Evolutionary conservation across 164 flowering plant genomes (phyloP).

Genomic region (Chimonanthus praecox): DNA sequence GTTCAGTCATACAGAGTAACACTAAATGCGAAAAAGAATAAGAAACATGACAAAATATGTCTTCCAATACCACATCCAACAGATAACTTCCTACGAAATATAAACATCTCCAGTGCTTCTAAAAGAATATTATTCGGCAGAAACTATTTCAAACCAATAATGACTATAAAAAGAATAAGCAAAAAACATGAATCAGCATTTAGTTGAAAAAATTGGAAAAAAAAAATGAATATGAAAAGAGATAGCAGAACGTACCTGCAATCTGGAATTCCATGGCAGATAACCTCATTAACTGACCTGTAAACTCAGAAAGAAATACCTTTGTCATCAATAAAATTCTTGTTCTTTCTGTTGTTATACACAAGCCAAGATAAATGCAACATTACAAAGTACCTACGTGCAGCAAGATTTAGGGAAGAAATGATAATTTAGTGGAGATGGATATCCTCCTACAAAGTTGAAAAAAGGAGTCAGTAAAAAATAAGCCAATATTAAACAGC

Average conservation of each 20-base stretch:
- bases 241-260: slow-evolving; percentile 46
- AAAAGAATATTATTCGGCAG: too few relatives aligned
- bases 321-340: neutral
- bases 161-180: neutral
- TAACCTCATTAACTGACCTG: slow-evolving; percentile 98
- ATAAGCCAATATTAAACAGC: neutral
- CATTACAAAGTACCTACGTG: slow-evolving; percentile 83
- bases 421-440: slow-evolving; percentile 92
- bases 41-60: too few relatives aligned
- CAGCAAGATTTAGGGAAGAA: slow-evolving; percentile 99
- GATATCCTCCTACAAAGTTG: slow-evolving; percentile 74
- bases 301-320: slow-evolving; percentile 9
- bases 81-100: too few relatives aligned
- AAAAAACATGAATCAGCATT: neutral
- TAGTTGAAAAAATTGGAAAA: neutral
- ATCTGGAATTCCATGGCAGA: slow-evolving; percentile 99
- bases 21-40: too few relatives aligned
- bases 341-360: neutral
- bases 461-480: neutral
- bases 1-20: too few relatives aligned
- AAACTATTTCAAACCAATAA: too few relatives aligned
- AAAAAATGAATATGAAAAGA: neutral
- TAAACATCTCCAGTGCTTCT: too few relatives aligned
- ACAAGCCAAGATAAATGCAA: slow-evolving; percentile 6
- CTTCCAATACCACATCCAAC: too few relatives aligned